Base-by-base conservation (phyloP, 2,329 filamentous ascomycete species). In the Phyllosticta citriasiana region DNA sequence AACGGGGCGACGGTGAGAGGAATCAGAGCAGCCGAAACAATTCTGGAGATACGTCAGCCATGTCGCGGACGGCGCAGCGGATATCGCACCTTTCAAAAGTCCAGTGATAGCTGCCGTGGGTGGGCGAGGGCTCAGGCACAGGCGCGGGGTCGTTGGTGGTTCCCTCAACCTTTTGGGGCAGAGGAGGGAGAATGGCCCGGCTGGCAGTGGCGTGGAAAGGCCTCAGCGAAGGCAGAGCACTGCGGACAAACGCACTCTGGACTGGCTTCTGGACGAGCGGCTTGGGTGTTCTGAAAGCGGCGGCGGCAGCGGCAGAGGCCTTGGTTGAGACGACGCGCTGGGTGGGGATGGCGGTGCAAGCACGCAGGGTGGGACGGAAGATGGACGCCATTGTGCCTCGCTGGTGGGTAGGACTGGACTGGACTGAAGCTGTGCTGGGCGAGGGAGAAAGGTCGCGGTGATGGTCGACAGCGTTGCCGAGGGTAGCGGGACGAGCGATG, bases 21-120 rank as follows among this genome's bases (percentile, higher is more conserved):
- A 64, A 99, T 80, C 64, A 99, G 84, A 61, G 85, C 88, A 62
- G 84, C 87, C 62, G 91, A 87, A 68, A 97, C 79, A 61, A 91
- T 74, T 72, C 90, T 91, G 64, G 51, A 56, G 16, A 26, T 12
- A 19, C 9, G n/a, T 57, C 30, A 63, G 51, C n/a, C 22, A 54
- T 35, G 19, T 53, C 55, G 52, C n/a, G 24, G n/a, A 52, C 22
- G 9, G 25, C 24, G 50, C 69, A 47, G 16, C 51, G 19, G n/a
- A 55, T 40, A n/a, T 52, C 35, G 65, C 72, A 84, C 82, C 85
- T 81, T 82, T 99, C 94, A 71, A 96, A 96, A 63, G 88, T 89
- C 94, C 94, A 99, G 84, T 99, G 94, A 81, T 97, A 99, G 76
- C 89, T 95, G 69, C 94, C 94, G 79, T 99, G 90, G 61, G 85